phyloP scores from a whole-genome alignment of 257 asterid species.

The Asclepias syriaca region DNA sequence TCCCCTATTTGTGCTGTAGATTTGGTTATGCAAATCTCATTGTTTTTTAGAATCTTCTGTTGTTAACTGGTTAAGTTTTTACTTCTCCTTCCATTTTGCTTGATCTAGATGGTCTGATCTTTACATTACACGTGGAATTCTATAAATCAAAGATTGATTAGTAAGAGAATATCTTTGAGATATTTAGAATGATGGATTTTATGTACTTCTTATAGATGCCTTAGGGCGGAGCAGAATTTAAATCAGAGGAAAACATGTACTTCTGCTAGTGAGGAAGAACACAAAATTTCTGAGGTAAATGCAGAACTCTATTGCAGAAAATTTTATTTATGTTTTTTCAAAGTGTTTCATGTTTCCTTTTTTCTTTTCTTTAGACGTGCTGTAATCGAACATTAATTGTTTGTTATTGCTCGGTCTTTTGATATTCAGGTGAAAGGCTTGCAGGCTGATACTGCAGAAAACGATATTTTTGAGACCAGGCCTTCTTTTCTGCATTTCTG shows the following conservation, averaged over 20 bases:
- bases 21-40: neutral
- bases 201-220: conserved; percentile 42
- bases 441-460: conserved; percentile 45
- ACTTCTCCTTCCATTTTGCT: neutral
- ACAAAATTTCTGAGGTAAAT: conserved; percentile 44
- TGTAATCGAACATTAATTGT: conserved; percentile 1
- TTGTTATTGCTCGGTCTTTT: conserved; percentile 5
- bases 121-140: neutral
- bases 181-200: neutral
- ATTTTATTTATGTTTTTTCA: neutral
- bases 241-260: conserved; percentile 35
- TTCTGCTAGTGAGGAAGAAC: conserved; percentile 42
- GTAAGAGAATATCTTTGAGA: neutral
- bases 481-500: conserved; percentile 61
- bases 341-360: conserved; percentile 1
- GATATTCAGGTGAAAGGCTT: conserved; percentile 37
- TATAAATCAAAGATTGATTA: neutral
- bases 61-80: neutral
- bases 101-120: neutral
- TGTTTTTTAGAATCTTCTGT: neutral
- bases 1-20: neutral
- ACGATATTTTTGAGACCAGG: conserved; percentile 45
- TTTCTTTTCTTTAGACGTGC: neutral
- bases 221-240: conserved; percentile 21
- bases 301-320: neutral